Evolutionary conservation across 2,329 filamentous ascomycete genomes (phyloP).

Genomic region (Exophiala sp.): DNA sequence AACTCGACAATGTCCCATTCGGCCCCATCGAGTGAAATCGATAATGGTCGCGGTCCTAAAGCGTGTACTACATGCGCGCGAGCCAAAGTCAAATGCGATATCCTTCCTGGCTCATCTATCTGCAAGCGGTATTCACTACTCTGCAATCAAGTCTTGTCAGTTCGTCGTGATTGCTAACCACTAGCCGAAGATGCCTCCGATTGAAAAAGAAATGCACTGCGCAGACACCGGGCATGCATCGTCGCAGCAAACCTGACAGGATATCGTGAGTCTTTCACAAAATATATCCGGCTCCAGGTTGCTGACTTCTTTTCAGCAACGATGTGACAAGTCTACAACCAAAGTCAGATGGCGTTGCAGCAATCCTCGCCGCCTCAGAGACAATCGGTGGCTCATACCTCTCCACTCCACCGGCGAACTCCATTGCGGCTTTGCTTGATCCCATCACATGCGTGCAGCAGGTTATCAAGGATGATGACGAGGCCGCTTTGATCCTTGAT

Average conservation of each 20-base stretch:
- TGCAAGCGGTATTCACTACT: constrained; percentile 19
- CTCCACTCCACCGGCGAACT: background rate
- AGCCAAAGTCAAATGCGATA: constrained; percentile 22
- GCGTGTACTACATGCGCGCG: constrained; percentile 22
- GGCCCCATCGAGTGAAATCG: constrained; percentile 3
- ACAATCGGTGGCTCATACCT: background rate
- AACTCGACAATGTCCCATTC: background rate
- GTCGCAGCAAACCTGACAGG: too few relatives aligned
- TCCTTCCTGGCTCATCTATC: constrained; percentile 5
- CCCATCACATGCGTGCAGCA: constrained; percentile 6
- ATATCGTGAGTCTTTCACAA: too few relatives aligned
- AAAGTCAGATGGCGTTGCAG: constrained; percentile 31
- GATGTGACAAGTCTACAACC: constrained; percentile 29
- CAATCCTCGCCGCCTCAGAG: constrained; percentile 24
- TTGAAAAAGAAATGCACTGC: constrained; percentile 29
- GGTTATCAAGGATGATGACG: constrained; percentile 6
- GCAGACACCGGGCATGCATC: constrained; percentile 25
- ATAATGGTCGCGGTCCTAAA: constrained; percentile 12
- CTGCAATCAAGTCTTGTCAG: background rate
- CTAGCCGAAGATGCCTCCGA: constrained; percentile 29
- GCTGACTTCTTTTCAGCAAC: background rate
- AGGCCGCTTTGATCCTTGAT: constrained; percentile 20
- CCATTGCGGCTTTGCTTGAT: background rate
- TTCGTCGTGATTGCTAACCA: background rate
- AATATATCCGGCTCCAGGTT: too few relatives aligned